A percentile compares a stretch with the other conserved stretches of the same genome.
These are phyloP conservation scores for Candida labiduridarum DNA, from an alignment of 1,139 yeast species.

Conservation along the genomic window DNA sequence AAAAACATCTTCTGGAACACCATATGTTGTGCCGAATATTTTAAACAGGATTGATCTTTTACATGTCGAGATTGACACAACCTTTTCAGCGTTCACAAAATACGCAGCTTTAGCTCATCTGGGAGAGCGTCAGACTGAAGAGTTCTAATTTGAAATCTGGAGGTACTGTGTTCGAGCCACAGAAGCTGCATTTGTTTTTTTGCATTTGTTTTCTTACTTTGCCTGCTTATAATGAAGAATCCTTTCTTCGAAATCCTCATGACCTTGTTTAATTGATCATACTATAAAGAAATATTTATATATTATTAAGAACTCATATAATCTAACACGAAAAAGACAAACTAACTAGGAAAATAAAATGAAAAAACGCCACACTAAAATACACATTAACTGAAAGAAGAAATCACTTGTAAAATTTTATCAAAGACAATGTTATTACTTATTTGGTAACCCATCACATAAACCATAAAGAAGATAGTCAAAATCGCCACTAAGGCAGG, in stretches of 20 bases:
- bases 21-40: no score
- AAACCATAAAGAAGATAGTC: constrained; percentile 52
- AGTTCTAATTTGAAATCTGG: constrained; percentile 13
- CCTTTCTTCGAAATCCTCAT: no score
- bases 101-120: constrained; percentile 50
- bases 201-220: not conserved
- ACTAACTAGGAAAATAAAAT: not conserved
- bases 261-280: not conserved
- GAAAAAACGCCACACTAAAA: not conserved
- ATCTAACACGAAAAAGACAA: not conserved
- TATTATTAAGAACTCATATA: not conserved
- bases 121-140: constrained; percentile 61
- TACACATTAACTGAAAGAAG: constrained; percentile 6
- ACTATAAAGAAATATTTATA: not conserved
- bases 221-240: not conserved
- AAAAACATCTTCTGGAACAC: no score
- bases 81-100: no score
- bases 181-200: not conserved
- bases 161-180: constrained; percentile 5
- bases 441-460: constrained; percentile 52
- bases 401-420: constrained; percentile 2
- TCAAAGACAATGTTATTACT: constrained; percentile 19
- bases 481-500: constrained; percentile 61
- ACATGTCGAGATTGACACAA: no score
- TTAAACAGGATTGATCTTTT: no score